Evolutionary conservation across 2,329 filamentous ascomycete species (phyloP).

Genomic region (Alternaria metachromatica): DNA sequence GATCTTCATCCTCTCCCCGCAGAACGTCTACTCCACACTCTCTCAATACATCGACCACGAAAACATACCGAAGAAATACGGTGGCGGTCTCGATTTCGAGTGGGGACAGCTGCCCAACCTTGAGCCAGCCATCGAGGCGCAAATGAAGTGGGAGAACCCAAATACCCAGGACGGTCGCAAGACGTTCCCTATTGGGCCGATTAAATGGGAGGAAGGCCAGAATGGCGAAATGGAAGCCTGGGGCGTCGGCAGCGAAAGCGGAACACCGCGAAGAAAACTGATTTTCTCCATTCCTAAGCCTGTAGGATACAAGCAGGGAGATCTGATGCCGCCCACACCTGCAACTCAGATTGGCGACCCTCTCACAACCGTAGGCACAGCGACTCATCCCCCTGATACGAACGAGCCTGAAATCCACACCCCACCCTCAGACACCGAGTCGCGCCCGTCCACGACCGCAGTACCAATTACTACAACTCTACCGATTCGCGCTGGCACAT

Average conservation of each 20-base stretch:
- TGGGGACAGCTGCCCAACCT: slow-evolving; percentile 78
- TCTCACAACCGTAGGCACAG: slow-evolving; percentile 45
- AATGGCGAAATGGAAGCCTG: slow-evolving; percentile 54
- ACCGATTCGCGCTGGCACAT: slow-evolving; percentile 51
- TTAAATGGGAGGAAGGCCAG: slow-evolving; percentile 54
- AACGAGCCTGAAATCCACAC: slow-evolving; percentile 27
- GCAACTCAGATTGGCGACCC: slow-evolving; percentile 30
- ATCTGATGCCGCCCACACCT: slow-evolving; percentile 32
- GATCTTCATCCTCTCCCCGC: slow-evolving; percentile 83
- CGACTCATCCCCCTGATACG: slow-evolving; percentile 45
- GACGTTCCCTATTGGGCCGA: slow-evolving; percentile 56
- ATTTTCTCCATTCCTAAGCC: slow-evolving; percentile 50
- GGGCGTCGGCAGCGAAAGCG: slow-evolving; percentile 54
- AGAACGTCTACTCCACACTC: slow-evolving; percentile 79
- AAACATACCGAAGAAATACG: slow-evolving; percentile 89
- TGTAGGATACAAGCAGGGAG: slow-evolving; percentile 36
- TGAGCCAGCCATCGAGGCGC: slow-evolving; percentile 61
- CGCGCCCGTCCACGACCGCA: slow-evolving; percentile 18
- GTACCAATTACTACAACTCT: slow-evolving; percentile 23
- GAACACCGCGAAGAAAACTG: slow-evolving; percentile 47
- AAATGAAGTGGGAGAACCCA: slow-evolving; percentile 51
- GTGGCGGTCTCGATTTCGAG: slow-evolving; percentile 81
- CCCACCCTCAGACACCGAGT: slow-evolving; percentile 30
- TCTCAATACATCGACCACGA: slow-evolving; percentile 79
- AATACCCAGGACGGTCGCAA: slow-evolving; percentile 41